Percentiles rank a stretch among this genome's conserved stretches.
These are phyloP conservation scores for Xylaria hypoxylon DNA, from an alignment of 2,329 filamentous ascomycete species.

Conservation along the genomic window DNA sequence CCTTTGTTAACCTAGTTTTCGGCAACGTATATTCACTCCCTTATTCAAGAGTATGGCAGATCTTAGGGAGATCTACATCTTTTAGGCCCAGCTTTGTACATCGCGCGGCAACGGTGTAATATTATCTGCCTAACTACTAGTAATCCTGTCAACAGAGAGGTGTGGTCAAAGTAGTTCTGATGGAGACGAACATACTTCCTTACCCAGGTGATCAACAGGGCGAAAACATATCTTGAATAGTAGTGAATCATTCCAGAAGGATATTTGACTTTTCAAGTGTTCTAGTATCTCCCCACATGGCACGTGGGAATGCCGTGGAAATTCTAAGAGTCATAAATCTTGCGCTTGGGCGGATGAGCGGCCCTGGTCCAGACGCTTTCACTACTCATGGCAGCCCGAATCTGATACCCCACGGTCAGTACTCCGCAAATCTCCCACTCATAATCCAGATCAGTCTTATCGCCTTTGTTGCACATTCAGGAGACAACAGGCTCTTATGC, in stretches of 20 bases:
- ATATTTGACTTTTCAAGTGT: neutral
- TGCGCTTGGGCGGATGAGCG: neutral
- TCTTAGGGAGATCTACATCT: neutral
- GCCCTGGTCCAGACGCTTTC: neutral
- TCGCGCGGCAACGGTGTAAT: neutral
- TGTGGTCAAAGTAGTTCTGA: constrained; percentile 2
- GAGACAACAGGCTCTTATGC: neutral
- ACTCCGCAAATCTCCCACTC: neutral
- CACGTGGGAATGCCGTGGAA: constrained; percentile 22
- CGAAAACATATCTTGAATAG: constrained; percentile 3
- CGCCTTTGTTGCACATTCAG: neutral
- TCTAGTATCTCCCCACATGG: constrained; percentile 12
- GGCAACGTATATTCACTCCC: neutral
- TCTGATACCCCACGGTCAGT: neutral
- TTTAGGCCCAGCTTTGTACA: neutral
- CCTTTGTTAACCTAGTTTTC: neutral
- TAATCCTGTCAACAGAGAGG: neutral
- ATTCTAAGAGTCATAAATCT: constrained; percentile 23
- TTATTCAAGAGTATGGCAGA: neutral
- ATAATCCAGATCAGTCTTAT: neutral
- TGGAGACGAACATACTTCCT: neutral
- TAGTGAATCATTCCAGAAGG: constrained; percentile 16
- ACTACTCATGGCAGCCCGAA: constrained; percentile 7
- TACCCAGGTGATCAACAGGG: constrained; percentile 19
- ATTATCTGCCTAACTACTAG: neutral